Evolutionary conservation across 352 stramenopile genomes (phyloP).

Genomic region (Pythium insidiosum): DNA sequence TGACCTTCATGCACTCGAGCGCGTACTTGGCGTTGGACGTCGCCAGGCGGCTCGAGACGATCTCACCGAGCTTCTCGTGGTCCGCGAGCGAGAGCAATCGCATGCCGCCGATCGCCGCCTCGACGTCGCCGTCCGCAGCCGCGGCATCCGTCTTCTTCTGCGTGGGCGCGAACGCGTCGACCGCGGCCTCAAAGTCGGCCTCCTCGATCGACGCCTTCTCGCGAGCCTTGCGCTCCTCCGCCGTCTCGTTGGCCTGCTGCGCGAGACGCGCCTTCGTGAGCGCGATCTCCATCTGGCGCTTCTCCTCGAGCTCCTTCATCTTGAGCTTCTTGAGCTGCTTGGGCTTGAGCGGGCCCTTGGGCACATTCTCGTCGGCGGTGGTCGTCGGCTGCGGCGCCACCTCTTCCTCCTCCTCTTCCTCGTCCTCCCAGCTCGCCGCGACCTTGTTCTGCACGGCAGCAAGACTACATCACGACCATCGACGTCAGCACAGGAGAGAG

Average conservation of each 20-base stretch:
- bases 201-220: conserved; percentile 49
- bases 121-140: conserved; percentile 23
- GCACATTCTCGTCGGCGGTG: conserved; percentile 13
- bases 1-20: conserved; percentile 73
- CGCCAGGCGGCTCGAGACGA: conserved; percentile 43
- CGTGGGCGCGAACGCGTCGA: conserved; percentile 63
- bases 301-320: conserved; percentile 81
- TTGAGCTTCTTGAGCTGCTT: conserved; percentile 87
- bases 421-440: conserved; percentile 66
- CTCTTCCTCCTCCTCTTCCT: conserved; percentile 61
- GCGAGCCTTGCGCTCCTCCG: conserved; percentile 55
- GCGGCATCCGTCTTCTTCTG: conserved; percentile 25
- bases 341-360: conserved; percentile 63
- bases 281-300: conserved; percentile 67
- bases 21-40: conserved; percentile 70
- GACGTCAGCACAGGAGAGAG: background rate
- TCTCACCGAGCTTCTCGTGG: conserved; percentile 62
- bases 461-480: conserved; percentile 6
- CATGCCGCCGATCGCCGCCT: conserved; percentile 44
- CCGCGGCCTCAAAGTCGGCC: conserved; percentile 65
- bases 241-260: conserved; percentile 52
- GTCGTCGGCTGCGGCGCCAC: conserved; percentile 9
- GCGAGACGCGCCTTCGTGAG: conserved; percentile 67
- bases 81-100: conserved; percentile 63
- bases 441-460: conserved; percentile 33